Base-by-base conservation (phyloP, 139 green algal species). In the Coccomyxa sp. region DNA sequence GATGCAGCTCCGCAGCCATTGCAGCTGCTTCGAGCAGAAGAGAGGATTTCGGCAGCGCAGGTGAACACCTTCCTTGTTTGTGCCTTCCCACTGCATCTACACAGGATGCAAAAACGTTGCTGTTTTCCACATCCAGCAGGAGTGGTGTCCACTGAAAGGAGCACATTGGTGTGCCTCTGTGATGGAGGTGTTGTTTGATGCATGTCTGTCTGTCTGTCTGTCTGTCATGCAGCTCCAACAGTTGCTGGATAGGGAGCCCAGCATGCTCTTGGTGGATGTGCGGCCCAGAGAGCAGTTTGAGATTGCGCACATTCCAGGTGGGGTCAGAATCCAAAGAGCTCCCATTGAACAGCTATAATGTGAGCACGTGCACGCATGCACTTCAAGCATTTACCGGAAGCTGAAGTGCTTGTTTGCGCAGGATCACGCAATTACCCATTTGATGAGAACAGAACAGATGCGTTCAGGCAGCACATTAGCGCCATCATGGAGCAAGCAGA, bases 281-380 rank as follows among this genome's bases (percentile, higher is more conserved):
- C 85, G 95, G 17, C 93, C 95, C 0, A 10, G 31, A 1, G 81
- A 89, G 75, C 91, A 98, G 88, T 98, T 92, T 84, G 81, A 87
- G 45, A 89, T 93, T 45, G 89, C 88, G 14, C 85, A 87, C 38
- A 67, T 95, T 76, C 84, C 90, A 74, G 90, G 87, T 88, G 31
- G 66, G 77, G 85, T 68, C n/a, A 10, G 76, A 28, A 23, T n/a
- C 3, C 21, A 78, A 57, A 78, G n/a, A 32, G 38, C 9, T 80
- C 28, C 14, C 31, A 12, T 59, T 38, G 45, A 23, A 27, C 9
- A 23, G 32, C 32, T 67, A 58, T 51, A 3, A 51, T 11, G 38
- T 51, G 38, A 51, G 38, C 38, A 51, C 38, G 3, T 3, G 7
- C 38, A 51, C 7, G 60, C 13, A 31, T 79, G 30, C 18, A 77